A percentile compares a stretch with the other conserved stretches of the same genome.
phyloP scores from a whole-genome alignment of 768 basidiomycete species.

The Cystofilobasidium capitatum region DNA sequence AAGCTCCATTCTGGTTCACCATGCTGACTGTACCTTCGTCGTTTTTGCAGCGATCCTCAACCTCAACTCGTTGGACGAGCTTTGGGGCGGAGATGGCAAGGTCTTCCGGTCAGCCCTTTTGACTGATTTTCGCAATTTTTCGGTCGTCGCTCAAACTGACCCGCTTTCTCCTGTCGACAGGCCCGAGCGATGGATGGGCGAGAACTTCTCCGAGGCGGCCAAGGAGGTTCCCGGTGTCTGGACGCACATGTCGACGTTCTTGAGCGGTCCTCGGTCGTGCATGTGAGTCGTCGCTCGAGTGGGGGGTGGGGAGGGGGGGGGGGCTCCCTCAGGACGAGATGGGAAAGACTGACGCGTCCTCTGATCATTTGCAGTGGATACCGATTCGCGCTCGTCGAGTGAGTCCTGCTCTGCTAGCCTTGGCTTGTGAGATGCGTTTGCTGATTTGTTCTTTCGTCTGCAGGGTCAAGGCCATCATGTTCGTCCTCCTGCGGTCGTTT shows the following conservation, averaged over 20 bases:
- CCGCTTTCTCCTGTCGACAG: slow-evolving; percentile 11
- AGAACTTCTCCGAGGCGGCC: slow-evolving; percentile 20
- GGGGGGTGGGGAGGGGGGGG: no score
- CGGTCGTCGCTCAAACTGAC: not conserved
- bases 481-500: slow-evolving; percentile 36
- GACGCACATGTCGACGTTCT: slow-evolving; percentile 39
- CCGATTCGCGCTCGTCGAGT: slow-evolving; percentile 39
- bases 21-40: not conserved
- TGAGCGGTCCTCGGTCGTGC: slow-evolving; percentile 36
- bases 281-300: slow-evolving; percentile 21
- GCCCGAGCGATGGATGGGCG: slow-evolving; percentile 27
- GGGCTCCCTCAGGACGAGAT: no score
- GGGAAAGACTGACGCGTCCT: not conserved
- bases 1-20: not conserved
- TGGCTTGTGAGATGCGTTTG: not conserved
- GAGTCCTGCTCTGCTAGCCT: not conserved
- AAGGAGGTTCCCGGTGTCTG: slow-evolving; percentile 36
- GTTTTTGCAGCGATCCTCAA: slow-evolving; percentile 34
- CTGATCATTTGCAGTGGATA: slow-evolving; percentile 34
- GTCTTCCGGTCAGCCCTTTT: slow-evolving; percentile 33
- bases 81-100: slow-evolving; percentile 38
- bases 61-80: slow-evolving; percentile 33
- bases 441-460: not conserved
- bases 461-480: slow-evolving; percentile 37
- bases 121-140: not conserved